Evolutionary conservation across 78 protist species (phyloP).

Genomic region (Dictyostelium firmibasis): DNA sequence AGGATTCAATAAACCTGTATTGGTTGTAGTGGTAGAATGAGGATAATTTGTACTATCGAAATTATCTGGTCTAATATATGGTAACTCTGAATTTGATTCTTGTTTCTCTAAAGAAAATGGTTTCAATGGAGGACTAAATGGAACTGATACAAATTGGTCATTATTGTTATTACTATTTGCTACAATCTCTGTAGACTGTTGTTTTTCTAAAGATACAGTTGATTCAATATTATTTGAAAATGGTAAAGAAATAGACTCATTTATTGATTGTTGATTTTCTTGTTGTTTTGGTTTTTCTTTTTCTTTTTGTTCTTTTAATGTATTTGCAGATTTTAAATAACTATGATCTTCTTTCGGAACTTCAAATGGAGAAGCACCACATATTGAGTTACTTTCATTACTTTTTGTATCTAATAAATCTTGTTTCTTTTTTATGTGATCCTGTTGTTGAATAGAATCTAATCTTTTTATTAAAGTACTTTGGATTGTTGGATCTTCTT

Average conservation of each 20-base stretch:
- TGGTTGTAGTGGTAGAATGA: not conserved
- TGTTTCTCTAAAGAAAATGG: conserved; percentile 1
- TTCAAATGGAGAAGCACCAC: conserved; percentile 34
- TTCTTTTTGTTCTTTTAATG: conserved; percentile 16
- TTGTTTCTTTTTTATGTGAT: not conserved
- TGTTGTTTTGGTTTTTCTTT: not conserved
- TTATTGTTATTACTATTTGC: not conserved
- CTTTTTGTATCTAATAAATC: not conserved
- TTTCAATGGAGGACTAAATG: conserved; percentile 7
- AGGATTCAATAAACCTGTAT: not conserved
- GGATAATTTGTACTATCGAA: not conserved
- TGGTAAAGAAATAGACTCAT: conserved; percentile 2
- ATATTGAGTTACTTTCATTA: not conserved
- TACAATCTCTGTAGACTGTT: not conserved
- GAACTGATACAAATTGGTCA: conserved; percentile 18
- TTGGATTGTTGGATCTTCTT: not conserved
- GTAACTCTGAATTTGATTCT: conserved; percentile 26
- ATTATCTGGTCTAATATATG: conserved; percentile 15
- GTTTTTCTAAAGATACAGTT: not conserved
- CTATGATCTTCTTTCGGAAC: not conserved
- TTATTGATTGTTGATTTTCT: not conserved
- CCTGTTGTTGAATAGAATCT: not conserved
- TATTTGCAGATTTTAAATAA: not conserved
- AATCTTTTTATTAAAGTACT: conserved; percentile 14
- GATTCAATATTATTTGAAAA: not conserved